Evolutionary conservation across 2,329 filamentous ascomycete genomes (phyloP).

Genomic region (Cercospora sojina): DNA sequence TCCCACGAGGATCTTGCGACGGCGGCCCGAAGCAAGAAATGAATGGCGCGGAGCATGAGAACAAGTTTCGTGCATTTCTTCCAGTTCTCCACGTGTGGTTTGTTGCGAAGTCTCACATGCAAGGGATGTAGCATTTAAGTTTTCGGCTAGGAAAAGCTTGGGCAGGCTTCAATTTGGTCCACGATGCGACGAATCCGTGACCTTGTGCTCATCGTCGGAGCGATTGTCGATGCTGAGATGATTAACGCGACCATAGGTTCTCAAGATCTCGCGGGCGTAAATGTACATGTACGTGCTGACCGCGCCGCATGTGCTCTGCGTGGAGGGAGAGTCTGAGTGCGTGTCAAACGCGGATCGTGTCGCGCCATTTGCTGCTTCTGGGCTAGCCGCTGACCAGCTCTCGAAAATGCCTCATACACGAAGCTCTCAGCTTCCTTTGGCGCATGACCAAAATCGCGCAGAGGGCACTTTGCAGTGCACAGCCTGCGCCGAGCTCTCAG

Average conservation of each 20-base stretch:
- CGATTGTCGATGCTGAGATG: not conserved
- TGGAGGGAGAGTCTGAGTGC: not conserved
- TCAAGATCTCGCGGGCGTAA: not conserved
- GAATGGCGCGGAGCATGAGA: not conserved
- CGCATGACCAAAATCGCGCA: slow-evolving; percentile 15
- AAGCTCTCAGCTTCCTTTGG: not conserved
- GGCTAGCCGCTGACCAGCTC: slow-evolving; percentile 4
- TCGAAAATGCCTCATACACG: slow-evolving; percentile 18
- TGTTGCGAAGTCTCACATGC: not conserved
- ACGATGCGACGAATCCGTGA: not conserved
- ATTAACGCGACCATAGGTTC: not conserved
- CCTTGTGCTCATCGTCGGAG: not conserved
- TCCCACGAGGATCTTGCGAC: not conserved
- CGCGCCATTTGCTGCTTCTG: slow-evolving; percentile 2
- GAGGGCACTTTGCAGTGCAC: slow-evolving; percentile 1
- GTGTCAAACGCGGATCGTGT: not conserved
- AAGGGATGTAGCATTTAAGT: not conserved
- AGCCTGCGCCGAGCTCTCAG: slow-evolving; percentile 20
- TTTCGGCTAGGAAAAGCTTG: not conserved
- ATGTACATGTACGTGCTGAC: not conserved
- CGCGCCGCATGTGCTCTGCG: not conserved
- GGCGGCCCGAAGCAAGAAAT: not conserved
- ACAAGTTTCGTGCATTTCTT: not conserved
- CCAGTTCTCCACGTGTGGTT: not conserved
- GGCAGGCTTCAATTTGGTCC: not conserved